phyloP scores from a whole-genome alignment of 768 basidiomycete species.

The Rubroboletus pulcherrimus region DNA sequence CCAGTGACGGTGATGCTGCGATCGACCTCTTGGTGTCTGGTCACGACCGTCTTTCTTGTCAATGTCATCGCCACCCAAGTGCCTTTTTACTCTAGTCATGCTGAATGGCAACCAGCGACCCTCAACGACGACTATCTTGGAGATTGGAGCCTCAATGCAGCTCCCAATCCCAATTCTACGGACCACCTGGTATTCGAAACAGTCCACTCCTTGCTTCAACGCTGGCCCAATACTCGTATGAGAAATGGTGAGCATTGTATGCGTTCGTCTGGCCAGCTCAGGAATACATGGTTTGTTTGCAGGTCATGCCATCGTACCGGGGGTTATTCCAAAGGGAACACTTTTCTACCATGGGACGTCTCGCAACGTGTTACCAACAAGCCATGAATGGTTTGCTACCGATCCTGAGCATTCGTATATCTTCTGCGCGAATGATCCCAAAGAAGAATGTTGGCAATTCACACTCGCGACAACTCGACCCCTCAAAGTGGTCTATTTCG shows the following conservation, averaged over 20 bases:
- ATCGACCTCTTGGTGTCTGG: neutral
- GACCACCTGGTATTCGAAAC: conserved; percentile 25
- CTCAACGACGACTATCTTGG: neutral
- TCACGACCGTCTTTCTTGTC: neutral
- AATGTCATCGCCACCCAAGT: neutral
- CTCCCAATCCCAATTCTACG: conserved; percentile 18
- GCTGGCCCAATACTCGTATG: conserved; percentile 42
- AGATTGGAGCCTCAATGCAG: neutral
- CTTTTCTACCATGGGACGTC: conserved; percentile 31
- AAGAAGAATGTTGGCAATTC: conserved; percentile 27
- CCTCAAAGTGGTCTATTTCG: conserved; percentile 33
- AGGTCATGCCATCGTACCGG: conserved; percentile 26
- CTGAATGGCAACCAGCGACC: neutral
- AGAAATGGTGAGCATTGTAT: conserved; percentile 30
- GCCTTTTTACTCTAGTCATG: neutral
- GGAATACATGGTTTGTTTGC: neutral
- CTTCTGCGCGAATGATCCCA: conserved; percentile 29
- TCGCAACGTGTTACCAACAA: conserved; percentile 16
- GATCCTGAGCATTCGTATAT: conserved; percentile 36
- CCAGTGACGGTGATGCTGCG: neutral
- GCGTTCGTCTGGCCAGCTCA: neutral
- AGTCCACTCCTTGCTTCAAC: conserved; percentile 30
- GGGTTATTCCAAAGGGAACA: conserved; percentile 31
- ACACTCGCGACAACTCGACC: conserved; percentile 27
- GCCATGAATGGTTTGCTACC: conserved; percentile 30